Conservation (phyloP, 257 asterid species). For the Solanum chaucha region DNA sequence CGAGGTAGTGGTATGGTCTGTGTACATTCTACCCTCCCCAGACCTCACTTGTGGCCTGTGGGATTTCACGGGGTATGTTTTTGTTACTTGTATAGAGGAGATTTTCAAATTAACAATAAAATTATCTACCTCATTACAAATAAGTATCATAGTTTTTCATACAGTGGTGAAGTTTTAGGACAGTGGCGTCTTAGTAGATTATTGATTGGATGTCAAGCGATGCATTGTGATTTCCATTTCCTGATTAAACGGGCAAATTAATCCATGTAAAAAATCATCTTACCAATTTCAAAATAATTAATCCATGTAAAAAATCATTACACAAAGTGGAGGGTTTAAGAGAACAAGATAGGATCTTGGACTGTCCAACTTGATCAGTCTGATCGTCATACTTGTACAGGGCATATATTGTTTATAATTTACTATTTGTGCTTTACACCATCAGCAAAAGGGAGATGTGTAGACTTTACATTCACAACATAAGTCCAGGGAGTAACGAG, state of each 20-base stretch:
- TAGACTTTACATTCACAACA: not conserved
- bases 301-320: not conserved
- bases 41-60: not conserved
- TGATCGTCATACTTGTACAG: not conserved
- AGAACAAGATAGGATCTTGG: not conserved
- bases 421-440: not conserved
- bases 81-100: not conserved
- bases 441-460: not conserved
- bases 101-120: not conserved
- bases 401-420: not conserved
- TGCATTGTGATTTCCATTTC: not conserved
- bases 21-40: not conserved
- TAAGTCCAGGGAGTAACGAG: not conserved
- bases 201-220: not conserved
- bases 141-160: not conserved
- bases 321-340: not conserved
- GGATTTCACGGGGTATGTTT: not conserved
- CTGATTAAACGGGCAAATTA: not conserved
- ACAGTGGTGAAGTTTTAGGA: not conserved
- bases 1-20: not conserved
- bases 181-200: not conserved
- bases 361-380: not conserved
- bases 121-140: not conserved
- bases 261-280: too few relatives aligned
- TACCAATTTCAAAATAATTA: too few relatives aligned